These are phyloP conservation scores for Zoysia japonica DNA, from an alignment of 176 grass and related monocot species.

Conservation along the genomic window DNA sequence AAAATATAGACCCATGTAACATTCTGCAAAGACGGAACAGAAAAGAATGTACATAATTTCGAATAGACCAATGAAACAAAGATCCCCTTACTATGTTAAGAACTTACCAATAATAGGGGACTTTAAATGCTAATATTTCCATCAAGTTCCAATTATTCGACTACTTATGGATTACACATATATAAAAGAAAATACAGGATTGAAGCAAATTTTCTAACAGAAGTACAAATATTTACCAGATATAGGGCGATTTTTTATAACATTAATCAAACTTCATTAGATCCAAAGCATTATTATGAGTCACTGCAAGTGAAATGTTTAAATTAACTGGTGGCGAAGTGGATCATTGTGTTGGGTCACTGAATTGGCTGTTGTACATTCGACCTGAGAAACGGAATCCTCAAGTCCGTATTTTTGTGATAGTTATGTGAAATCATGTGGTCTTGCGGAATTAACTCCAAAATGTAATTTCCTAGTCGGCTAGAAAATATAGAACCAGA, in stretches of 20 bases:
- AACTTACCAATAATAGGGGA: too few species aligned
- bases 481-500: background rate
- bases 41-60: too few species aligned
- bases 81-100: too few species aligned
- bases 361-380: background rate
- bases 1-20: background rate
- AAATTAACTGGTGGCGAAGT: background rate
- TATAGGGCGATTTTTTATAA: background rate
- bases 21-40: background rate
- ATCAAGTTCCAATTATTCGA: too few species aligned
- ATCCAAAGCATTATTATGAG: background rate
- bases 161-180: too few species aligned
- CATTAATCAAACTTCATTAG: background rate
- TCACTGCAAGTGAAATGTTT: background rate
- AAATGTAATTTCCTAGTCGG: constrained; percentile 2
- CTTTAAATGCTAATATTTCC: too few species aligned
- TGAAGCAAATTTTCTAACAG: background rate
- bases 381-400: background rate
- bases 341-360: background rate
- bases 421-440: background rate
- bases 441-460: background rate
- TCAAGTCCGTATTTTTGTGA: background rate
- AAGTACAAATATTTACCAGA: background rate
- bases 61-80: too few species aligned
- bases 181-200: background rate